Base-by-base conservation (phyloP, 768 basidiomycete genomes). In the Lentinula lateritia region DNA sequence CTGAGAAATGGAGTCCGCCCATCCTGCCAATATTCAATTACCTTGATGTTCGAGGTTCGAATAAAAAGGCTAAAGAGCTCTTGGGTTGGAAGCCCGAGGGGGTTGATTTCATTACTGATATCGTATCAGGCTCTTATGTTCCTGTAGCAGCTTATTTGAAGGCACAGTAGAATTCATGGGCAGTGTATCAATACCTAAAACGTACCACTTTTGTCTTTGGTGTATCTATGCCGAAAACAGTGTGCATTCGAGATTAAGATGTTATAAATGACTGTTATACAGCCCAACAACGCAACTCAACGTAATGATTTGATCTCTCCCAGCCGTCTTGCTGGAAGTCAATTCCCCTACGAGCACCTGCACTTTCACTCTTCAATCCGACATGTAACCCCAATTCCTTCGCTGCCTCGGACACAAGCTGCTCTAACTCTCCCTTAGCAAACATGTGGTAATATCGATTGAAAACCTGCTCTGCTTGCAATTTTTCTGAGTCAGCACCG, bases 401-500 rank as follows among this genome's bases (percentile, higher is more conserved):
- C 3, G 89, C 89, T 0, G 95, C 94, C 38, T 83, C 78, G 7
- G 63, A 59, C 5, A 90, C 83, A 9, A 97, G 80, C 12, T 71
- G 72, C 16, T 69, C 64, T 52, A 99, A 81, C 73, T 99, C 97
- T 18, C 88, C 91, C 46, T 84, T 76, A 0, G 85, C 81, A 70
- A 98, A 99, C 83, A 99, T 91, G 71, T 99, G 97, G 70, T 99
- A 99, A 70, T 97, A 99, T 60, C 97, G 83, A 69, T 94, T 87
- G 75, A 85, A 91, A 3, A 90, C 78, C 64, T 83, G 75, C 18
- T 18, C 46, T 23, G 6, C 32, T 53, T 73, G 72, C 61, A 67
- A 62, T 46, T 53, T 28, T 28, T 28, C 28, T 4, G 28, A 12
- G 23, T 48, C 18, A 52, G 60, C 34, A 10, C 13, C 34, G 41